These are phyloP conservation scores for Sclerotinia spermophila DNA, from an alignment of 2,329 filamentous ascomycete species.

Conservation along the genomic window DNA sequence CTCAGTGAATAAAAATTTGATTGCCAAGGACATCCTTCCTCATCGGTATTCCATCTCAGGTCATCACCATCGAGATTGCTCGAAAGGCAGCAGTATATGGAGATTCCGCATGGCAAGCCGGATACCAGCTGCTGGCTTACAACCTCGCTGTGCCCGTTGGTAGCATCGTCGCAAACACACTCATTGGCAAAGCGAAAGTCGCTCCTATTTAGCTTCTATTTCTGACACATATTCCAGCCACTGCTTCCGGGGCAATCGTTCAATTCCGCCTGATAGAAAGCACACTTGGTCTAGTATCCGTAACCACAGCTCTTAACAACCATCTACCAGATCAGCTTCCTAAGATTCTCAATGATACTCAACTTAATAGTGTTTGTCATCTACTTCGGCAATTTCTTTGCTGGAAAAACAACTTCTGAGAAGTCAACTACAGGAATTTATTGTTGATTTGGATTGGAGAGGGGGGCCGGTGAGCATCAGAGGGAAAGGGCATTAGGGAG, in stretches of 20 bases:
- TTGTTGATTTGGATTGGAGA: not conserved
- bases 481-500: not conserved
- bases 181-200: not conserved
- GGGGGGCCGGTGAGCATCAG: not conserved
- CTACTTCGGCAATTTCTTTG: not conserved
- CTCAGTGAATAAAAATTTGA: not conserved
- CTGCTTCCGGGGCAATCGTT: not conserved
- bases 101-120: slow-evolving; percentile 14
- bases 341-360: not conserved
- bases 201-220: not conserved
- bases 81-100: slow-evolving; percentile 22
- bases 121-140: not conserved
- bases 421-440: not conserved
- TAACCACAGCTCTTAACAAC: not conserved
- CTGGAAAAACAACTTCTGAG: not conserved
- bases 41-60: slow-evolving; percentile 21
- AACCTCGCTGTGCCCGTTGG: not conserved
- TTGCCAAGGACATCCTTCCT: slow-evolving; percentile 19
- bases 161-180: not conserved
- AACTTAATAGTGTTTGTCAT: not conserved
- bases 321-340: not conserved
- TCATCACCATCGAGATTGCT: slow-evolving; percentile 21
- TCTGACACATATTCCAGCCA: not conserved
- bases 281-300: not conserved
- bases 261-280: not conserved